phyloP scores from a whole-genome alignment of 192 early-diverging fungal genomes.

The Backusella australiensis region DNA sequence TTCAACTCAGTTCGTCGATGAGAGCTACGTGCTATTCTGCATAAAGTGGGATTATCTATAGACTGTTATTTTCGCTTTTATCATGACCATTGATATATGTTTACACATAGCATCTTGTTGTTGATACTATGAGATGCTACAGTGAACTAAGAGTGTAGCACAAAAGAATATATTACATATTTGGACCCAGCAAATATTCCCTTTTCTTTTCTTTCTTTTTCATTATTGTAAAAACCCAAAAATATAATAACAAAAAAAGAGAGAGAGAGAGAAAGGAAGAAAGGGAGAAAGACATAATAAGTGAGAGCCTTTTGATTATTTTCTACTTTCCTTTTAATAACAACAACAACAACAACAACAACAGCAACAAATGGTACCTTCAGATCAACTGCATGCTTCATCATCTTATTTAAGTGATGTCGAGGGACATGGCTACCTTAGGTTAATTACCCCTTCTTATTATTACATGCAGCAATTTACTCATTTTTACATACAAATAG shows the following conservation, averaged over 20 bases:
- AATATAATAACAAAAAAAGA: neutral
- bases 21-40: no score
- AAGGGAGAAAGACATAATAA: neutral
- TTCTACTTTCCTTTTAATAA: neutral
- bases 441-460: neutral
- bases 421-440: slow-evolving; percentile 5
- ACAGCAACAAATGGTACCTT: neutral
- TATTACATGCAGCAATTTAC: neutral
- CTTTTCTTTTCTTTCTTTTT: neutral
- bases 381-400: neutral
- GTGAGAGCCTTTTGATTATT: neutral
- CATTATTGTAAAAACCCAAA: neutral
- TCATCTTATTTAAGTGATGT: neutral
- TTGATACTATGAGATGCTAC: no score
- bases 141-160: neutral
- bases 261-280: neutral
- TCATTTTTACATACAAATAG: neutral
- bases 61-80: no score
- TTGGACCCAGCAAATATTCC: neutral
- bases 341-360: no score
- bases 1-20: no score
- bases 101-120: no score
- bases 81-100: no score
- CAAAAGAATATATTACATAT: neutral
- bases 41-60: no score